phyloP scores from a whole-genome alignment of 257 asterid species.

The Solanum tacnaense region DNA sequence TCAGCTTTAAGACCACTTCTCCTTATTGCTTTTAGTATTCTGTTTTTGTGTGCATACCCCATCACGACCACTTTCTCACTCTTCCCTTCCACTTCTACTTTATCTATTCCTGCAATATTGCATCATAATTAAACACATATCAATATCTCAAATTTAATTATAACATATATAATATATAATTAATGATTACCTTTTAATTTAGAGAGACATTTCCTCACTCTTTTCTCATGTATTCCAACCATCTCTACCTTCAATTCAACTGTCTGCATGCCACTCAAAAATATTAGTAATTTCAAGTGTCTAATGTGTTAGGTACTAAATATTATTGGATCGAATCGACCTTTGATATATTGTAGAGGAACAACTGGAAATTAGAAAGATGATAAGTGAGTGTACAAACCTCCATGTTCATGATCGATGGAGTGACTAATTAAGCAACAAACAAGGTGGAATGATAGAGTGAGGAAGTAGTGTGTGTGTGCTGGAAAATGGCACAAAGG shows the following conservation, averaged over 20 bases:
- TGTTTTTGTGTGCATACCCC: constrained; percentile 37
- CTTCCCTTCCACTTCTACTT: constrained; percentile 36
- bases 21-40: constrained; percentile 35
- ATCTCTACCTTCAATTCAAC: constrained; percentile 44
- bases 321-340: background rate
- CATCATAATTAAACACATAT: background rate
- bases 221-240: constrained; percentile 40
- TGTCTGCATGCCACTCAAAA: constrained; percentile 15
- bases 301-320: background rate
- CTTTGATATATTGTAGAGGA: background rate
- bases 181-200: constrained; percentile 19
- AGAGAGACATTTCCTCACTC: constrained; percentile 36
- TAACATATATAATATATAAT: too few relatives aligned
- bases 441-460: background rate
- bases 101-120: constrained; percentile 23
- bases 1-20: constrained; percentile 41
- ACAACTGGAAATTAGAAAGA: background rate
- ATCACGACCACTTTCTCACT: constrained; percentile 27
- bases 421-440: background rate
- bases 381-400: background rate
- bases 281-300: too few relatives aligned
- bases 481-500: background rate
- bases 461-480: background rate
- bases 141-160: background rate
- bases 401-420: background rate